A percentile compares a stretch with the other conserved stretches of the same genome.
Conservation (phyloP, 2,329 filamentous ascomycete genomes). For the Sporothrix dimorphospora region DNA sequence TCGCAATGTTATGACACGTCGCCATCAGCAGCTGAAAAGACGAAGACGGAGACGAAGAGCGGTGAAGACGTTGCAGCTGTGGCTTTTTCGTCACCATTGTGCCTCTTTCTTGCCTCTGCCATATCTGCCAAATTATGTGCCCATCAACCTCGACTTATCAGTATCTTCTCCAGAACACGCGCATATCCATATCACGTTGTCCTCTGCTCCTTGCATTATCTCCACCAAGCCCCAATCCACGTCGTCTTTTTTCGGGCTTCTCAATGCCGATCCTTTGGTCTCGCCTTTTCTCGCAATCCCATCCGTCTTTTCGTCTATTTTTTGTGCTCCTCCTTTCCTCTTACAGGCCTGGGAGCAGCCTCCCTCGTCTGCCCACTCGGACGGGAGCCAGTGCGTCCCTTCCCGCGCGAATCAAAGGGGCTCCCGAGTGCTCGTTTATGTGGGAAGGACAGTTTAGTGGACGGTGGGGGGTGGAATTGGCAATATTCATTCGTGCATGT, state of each 20-base stretch:
- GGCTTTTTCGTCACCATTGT: background rate
- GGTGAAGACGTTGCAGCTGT: background rate
- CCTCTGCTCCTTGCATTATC: background rate
- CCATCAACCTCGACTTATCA: background rate
- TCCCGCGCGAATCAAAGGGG: background rate
- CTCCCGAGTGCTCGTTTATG: background rate
- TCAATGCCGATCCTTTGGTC: background rate
- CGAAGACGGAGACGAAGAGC: background rate
- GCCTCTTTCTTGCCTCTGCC: background rate
- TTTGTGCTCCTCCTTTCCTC: background rate
- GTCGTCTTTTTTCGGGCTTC: background rate
- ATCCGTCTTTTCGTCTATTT: background rate
- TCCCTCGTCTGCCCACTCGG: background rate
- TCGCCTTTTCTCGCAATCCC: background rate
- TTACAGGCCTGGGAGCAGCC: background rate
- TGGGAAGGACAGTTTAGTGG: background rate
- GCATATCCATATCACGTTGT: too few relatives aligned
- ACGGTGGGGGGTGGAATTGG: constrained; percentile 6
- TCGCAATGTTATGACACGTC: background rate
- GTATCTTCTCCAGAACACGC: background rate
- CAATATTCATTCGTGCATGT: background rate
- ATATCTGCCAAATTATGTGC: background rate
- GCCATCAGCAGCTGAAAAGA: constrained; percentile 9
- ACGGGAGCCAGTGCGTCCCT: constrained; percentile 18
- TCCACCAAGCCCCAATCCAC: background rate